phyloP scores from a whole-genome alignment of 257 asterid species.

The Solanum microdontum region DNA sequence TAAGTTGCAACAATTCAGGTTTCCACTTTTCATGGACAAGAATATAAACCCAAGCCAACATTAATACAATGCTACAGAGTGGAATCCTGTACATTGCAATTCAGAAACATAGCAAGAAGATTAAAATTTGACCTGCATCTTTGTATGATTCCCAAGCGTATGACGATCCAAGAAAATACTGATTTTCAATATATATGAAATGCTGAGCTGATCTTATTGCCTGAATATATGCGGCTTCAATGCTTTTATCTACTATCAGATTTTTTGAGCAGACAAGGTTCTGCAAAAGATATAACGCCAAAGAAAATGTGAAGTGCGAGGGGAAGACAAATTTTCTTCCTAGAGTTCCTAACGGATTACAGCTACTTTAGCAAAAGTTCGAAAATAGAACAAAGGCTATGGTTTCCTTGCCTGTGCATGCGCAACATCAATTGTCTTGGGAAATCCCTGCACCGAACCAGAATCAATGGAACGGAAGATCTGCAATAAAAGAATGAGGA shows the following conservation, averaged over 20 bases:
- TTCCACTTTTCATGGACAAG: not conserved
- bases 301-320: not conserved
- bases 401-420: slow-evolving; percentile 41
- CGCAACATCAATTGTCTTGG: slow-evolving; percentile 45
- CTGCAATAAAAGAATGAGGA: slow-evolving; percentile 24
- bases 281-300: slow-evolving; percentile 27
- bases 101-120: not conserved
- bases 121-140: slow-evolving; percentile 54
- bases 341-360: not conserved
- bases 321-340: not conserved
- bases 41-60: not conserved
- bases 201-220: slow-evolving; percentile 90
- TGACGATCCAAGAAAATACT: slow-evolving; percentile 87
- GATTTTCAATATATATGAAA: slow-evolving; percentile 82
- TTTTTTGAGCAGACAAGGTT: slow-evolving; percentile 57
- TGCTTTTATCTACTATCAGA: slow-evolving; percentile 70
- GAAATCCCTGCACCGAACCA: slow-evolving; percentile 77
- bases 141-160: slow-evolving; percentile 82
- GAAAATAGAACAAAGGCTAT: not conserved
- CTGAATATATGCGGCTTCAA: slow-evolving; percentile 80
- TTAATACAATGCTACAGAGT: not conserved
- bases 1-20: not conserved
- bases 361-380: not conserved
- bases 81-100: not conserved
- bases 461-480: slow-evolving; percentile 93